These are phyloP conservation scores for Verruconis gallopava DNA, from an alignment of 2,329 filamentous ascomycete species.

Conservation along the genomic window DNA sequence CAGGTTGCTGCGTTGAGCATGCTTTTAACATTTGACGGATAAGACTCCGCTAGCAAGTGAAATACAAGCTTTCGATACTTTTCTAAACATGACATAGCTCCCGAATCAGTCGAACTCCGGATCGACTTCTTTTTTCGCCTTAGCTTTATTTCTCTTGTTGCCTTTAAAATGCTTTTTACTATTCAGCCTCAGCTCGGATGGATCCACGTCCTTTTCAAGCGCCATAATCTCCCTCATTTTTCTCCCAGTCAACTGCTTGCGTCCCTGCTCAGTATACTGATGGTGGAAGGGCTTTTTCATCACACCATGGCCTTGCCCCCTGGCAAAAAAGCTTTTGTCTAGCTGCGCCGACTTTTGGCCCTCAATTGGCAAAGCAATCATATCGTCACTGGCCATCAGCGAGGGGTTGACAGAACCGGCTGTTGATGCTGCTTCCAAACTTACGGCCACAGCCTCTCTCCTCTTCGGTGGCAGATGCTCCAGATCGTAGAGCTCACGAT, in stretches of 20 bases:
- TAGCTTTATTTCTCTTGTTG: slow-evolving; percentile 6
- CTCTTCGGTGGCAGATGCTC: slow-evolving; percentile 72
- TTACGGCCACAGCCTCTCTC: slow-evolving; percentile 45
- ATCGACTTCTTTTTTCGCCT: slow-evolving; percentile 15
- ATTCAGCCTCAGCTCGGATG: slow-evolving; percentile 50
- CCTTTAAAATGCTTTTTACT: slow-evolving; percentile 94
- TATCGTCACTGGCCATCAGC: slow-evolving; percentile 35
- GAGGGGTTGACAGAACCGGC: slow-evolving; percentile 17
- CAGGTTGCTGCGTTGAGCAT: no score
- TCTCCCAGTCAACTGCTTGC: slow-evolving; percentile 63
- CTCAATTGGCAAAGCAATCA: slow-evolving; percentile 30
- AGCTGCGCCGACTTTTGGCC: slow-evolving; percentile 65
- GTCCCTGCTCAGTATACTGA: slow-evolving; percentile 77
- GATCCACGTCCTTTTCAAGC: slow-evolving; percentile 72
- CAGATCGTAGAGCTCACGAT: slow-evolving; percentile 75
- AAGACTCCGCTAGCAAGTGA: no score
- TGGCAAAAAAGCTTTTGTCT: slow-evolving; percentile 81
- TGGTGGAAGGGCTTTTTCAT: slow-evolving; percentile 74
- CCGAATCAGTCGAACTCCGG: slow-evolving; percentile 23
- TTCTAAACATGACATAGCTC: no score
- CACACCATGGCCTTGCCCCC: slow-evolving; percentile 50
- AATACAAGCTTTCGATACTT: no score
- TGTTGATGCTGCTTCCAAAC: slow-evolving; percentile 4
- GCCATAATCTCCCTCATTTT: slow-evolving; percentile 74
- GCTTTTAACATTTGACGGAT: no score